A percentile compares a stretch with the other conserved stretches of the same genome.
Evolutionary conservation across 2,329 filamentous ascomycete genomes (phyloP).

Genomic region (Cercospora zeina): DNA sequence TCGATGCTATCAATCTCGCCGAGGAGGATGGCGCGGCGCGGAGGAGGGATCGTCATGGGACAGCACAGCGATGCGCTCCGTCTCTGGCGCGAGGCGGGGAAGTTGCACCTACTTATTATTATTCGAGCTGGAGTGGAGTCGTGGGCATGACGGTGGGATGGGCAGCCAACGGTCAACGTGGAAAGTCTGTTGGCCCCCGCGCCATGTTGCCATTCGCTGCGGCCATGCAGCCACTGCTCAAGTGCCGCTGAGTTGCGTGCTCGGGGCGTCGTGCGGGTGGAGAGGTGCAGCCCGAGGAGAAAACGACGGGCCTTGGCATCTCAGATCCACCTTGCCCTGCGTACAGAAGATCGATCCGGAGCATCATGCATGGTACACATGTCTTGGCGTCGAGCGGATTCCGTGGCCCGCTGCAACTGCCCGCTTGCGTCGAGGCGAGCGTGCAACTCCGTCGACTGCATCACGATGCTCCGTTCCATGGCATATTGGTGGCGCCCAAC

Average conservation of each 20-base stretch:
- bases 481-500: neutral
- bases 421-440: neutral
- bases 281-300: neutral
- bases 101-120: no score
- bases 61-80: no score
- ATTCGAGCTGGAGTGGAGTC: no score
- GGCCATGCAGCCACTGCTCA: neutral
- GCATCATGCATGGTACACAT: neutral
- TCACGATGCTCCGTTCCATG: neutral
- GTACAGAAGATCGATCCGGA: neutral
- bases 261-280: neutral
- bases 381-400: neutral
- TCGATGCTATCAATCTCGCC: neutral
- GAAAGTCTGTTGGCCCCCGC: neutral
- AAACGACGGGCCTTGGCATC: no score
- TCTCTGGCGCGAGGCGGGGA: no score
- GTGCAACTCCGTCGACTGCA: neutral
- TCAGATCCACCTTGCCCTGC: no score
- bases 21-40: neutral
- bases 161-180: neutral
- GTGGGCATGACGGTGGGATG: neutral
- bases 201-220: neutral
- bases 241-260: conserved; percentile 4
- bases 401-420: neutral
- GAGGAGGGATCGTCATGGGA: neutral